phyloP scores from a whole-genome alignment of 495 filamentous ascomycete species.

The Chaetomium fimeti region DNA sequence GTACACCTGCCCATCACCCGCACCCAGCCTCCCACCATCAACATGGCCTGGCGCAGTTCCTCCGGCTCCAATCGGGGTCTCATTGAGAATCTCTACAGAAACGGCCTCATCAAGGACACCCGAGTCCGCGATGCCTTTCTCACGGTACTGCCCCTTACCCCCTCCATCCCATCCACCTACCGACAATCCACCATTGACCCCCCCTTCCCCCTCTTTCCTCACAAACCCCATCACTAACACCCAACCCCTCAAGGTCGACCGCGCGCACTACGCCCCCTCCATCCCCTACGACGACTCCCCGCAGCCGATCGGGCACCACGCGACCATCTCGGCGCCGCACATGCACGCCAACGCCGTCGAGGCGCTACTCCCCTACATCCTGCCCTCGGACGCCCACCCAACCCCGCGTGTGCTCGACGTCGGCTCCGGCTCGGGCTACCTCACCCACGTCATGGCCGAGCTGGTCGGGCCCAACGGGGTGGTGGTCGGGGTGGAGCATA shows the following conservation, averaged over 20 bases:
- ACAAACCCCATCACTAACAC: neutral
- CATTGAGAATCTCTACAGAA: conserved; percentile 71
- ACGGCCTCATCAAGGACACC: conserved; percentile 67
- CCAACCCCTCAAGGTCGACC: conserved; percentile 65
- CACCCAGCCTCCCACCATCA: neutral
- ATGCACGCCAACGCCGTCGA: conserved; percentile 87
- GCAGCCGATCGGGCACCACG: conserved; percentile 79
- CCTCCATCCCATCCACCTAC: neutral
- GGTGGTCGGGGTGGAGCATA: conserved; percentile 89
- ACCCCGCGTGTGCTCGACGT: conserved; percentile 70
- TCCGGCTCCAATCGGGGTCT: conserved; percentile 74
- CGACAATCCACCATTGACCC: neutral
- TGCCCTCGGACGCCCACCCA: conserved; percentile 37
- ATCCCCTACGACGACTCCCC: conserved; percentile 84
- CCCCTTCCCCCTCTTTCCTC: neutral
- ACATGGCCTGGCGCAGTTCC: conserved; percentile 91
- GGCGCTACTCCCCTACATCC: conserved; percentile 61
- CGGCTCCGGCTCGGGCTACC: conserved; percentile 85
- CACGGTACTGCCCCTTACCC: conserved; percentile 45
- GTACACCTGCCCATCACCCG: neutral
- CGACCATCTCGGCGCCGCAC: conserved; percentile 95
- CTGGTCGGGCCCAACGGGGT: conserved; percentile 60
- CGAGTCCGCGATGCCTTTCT: conserved; percentile 77
- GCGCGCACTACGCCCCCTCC: conserved; percentile 72
- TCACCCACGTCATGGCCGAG: conserved; percentile 86